Evolutionary conservation across 1,284 basidiomycete species (phyloP).

Genomic region (Cryptococcus wingfieldii): DNA sequence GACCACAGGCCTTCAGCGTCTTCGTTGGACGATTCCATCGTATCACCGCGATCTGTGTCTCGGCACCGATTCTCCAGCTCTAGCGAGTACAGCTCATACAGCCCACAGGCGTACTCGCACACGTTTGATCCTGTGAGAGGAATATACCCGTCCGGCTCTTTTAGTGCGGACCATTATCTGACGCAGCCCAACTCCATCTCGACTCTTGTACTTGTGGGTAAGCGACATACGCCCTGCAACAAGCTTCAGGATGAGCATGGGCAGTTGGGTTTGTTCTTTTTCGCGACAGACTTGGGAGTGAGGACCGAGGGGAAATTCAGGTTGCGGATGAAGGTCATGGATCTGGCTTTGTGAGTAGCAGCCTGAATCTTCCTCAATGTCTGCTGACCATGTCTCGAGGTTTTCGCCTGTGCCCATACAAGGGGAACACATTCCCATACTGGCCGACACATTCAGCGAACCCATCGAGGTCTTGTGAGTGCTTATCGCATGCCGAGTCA

Average conservation of each 20-base stretch:
- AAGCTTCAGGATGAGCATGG: conserved; percentile 75
- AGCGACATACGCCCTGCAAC: conserved; percentile 75
- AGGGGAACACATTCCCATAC: conserved; percentile 57
- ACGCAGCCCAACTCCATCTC: conserved; percentile 52
- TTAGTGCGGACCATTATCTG: not conserved
- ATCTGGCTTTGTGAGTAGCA: conserved; percentile 29
- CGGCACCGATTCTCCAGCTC: not conserved
- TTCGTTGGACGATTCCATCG: not conserved
- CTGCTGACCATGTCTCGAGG: conserved; percentile 49
- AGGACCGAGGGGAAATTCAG: conserved; percentile 67
- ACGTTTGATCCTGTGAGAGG: not conserved
- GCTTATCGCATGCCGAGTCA: not conserved
- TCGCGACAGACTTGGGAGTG: conserved; percentile 80
- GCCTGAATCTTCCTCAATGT: not conserved
- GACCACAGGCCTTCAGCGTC: not conserved
- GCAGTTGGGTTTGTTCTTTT: conserved; percentile 77
- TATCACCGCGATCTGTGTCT: not conserved
- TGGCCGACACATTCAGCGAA: conserved; percentile 80
- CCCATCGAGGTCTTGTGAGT: conserved; percentile 71
- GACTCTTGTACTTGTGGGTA: conserved; percentile 81
- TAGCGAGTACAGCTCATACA: not conserved
- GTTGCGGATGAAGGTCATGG: conserved; percentile 41
- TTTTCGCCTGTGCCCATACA: conserved; percentile 61
- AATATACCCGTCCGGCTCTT: not conserved
- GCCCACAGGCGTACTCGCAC: not conserved